Evolutionary conservation across 176 grass and related monocot species (phyloP), one percentile per base, ranked within the genome.

Genomic region (Coix lacrymajobi): DNA sequence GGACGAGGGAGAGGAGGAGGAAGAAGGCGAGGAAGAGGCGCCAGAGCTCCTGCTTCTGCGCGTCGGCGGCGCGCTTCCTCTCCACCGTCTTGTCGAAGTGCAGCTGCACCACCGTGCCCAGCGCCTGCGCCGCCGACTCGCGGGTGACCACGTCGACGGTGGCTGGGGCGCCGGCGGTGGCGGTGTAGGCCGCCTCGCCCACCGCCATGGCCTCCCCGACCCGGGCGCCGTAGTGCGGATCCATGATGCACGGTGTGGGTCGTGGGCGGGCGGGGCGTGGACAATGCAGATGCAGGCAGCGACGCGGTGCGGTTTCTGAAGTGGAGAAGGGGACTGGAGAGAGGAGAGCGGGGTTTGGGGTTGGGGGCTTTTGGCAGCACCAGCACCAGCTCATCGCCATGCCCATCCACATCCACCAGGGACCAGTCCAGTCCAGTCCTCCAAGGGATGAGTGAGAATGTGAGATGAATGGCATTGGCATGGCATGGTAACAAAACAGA

Each of bases 21-120:
- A 98, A 91, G 96, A 98, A 95, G 90, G 88, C 74, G 4, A 95
- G 82, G 92, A 95, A 93, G 78, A 98, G 92, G 31, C 96, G 96
- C 92, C 92, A 98, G 5, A 98, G 84, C 90, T 98, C 96, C 92
- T 98, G 93, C 84, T 95, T 95, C 90, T 98, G 95, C 67, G 82
- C 86, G 80, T 98, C 95, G 11, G 94, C 88, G 38, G 75, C 71
- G 14, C 95, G 95, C 84, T 98, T 98, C 95, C 91, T 98, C 88
- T 93, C 95, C 62, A 98, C 78, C 12, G 90, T 93, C 88, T 98
- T 98, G 84, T 95, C 95, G 84, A 95, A 92, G 87, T 98, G 95
- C 17, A 98, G 90, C 90, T 98, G 90, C 20, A 98, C 80, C 58
- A 95, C 88, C 7, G 88, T 62, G 66, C 92, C 94, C 65, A 98